Base-by-base conservation (phyloP, 306 rosid genomes). In the Leucaena leucocephala region DNA sequence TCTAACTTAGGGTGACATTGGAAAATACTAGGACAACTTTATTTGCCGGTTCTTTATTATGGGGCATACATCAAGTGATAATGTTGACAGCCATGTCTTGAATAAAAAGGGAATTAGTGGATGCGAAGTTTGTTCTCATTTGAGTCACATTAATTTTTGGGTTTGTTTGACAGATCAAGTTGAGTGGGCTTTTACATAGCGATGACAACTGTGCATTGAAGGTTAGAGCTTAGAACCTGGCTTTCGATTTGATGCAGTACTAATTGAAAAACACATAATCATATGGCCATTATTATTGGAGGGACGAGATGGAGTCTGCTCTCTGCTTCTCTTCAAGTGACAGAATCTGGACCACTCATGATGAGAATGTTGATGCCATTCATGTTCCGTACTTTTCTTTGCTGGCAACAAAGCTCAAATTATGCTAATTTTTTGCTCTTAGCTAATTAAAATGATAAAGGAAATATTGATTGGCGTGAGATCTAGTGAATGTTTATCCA, bases 181-280 rank as follows among this genome's bases (percentile, higher is more conserved):
- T 95, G 83, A 95, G 76, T 75, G 98, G 98, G 3, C 96, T 95
- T 79, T 80, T 92, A 81, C 98, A 91, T 71, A 58, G 88, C 45
- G 97, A 93, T 52, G 98, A 95, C 78, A 85, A 79, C 81, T 85
- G 91, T 13, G 92, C 98, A 8, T 87, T 92, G 80, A 95, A 95
- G 98, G 98, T 95, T 76, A 2, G 77, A 58, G 16, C 78, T 54
- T 45, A 15, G 49, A 75, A 17, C 49, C 55, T 75, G n/a, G 15
- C 36, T 55, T 66, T 61, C 16, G 72, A 68, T 54, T 58, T 49
- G 38, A 50, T 75, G 44, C 8, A 65, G 3, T 55, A 46, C 76
- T 34, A 17, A 62, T 73, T 54, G 42, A 54, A 76, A 54, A 54
- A 54, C 27, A 54, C 3, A 6, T 17, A 54, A 54, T 54, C 59